Evolutionary conservation across 2,329 filamentous ascomycete genomes (phyloP).

Genomic region (Penicillium psychrosexuale): DNA sequence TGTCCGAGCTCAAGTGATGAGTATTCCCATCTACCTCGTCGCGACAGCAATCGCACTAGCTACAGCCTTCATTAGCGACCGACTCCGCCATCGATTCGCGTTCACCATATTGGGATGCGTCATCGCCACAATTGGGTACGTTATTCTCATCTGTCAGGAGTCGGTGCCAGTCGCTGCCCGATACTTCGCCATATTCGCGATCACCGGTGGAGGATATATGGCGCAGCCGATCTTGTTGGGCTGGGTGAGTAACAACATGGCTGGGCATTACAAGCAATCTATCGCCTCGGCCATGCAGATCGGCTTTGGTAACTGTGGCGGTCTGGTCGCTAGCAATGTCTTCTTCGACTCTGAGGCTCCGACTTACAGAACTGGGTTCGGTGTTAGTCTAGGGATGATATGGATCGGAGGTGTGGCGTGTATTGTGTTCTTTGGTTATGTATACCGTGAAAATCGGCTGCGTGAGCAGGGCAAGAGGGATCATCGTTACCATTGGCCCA

Average conservation of each 20-base stretch:
- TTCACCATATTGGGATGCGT: slow-evolving; percentile 53
- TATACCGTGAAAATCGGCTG: slow-evolving; percentile 38
- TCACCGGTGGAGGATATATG: slow-evolving; percentile 55
- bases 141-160: slow-evolving; percentile 52
- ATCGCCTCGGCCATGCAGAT: slow-evolving; percentile 54
- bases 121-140: slow-evolving; percentile 55
- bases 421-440: slow-evolving; percentile 30
- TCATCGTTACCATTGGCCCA: slow-evolving; percentile 31
- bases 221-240: slow-evolving; percentile 54
- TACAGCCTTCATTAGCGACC: slow-evolving; percentile 51
- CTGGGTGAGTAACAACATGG: slow-evolving; percentile 58
- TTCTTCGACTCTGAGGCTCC: slow-evolving; percentile 32
- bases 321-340: slow-evolving; percentile 37
- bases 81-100: slow-evolving; percentile 50
- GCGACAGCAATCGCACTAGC: slow-evolving; percentile 59
- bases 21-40: slow-evolving; percentile 57
- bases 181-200: slow-evolving; percentile 56
- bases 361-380: slow-evolving; percentile 27
- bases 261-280: slow-evolving; percentile 57
- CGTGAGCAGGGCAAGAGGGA: slow-evolving; percentile 37
- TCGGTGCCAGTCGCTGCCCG: slow-evolving; percentile 48
- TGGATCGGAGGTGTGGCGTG: slow-evolving; percentile 36
- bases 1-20: slow-evolving; percentile 50
- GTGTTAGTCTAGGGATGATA: slow-evolving; percentile 30
- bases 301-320: slow-evolving; percentile 35